Evolutionary conservation across 495 filamentous ascomycete genomes (phyloP).

Genomic region (Halenospora varia): DNA sequence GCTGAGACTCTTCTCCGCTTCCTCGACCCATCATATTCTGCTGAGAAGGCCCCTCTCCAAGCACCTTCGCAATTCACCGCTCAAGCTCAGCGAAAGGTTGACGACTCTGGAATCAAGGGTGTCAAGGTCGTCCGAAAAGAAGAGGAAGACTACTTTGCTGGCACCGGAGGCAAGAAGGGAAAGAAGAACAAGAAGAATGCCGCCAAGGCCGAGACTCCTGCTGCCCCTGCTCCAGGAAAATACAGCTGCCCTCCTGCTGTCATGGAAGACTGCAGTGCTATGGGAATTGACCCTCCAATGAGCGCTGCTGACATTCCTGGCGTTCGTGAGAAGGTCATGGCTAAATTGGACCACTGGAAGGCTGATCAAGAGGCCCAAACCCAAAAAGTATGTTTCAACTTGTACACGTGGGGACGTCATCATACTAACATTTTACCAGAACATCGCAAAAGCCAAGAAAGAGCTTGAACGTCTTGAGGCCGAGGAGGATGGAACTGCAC

Average conservation of each 20-base stretch:
- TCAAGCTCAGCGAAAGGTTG: slow-evolving; percentile 74
- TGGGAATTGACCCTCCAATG: slow-evolving; percentile 84
- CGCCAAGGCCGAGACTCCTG: slow-evolving; percentile 31
- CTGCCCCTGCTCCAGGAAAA: slow-evolving; percentile 48
- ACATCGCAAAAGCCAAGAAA: slow-evolving; percentile 70
- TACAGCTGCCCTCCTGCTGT: slow-evolving; percentile 87
- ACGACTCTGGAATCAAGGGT: slow-evolving; percentile 73
- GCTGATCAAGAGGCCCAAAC: slow-evolving; percentile 85
- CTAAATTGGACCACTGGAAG: slow-evolving; percentile 92
- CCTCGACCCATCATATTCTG: slow-evolving; percentile 75
- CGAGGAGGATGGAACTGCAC: slow-evolving; percentile 37
- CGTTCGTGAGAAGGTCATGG: slow-evolving; percentile 80
- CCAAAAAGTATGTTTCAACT: slow-evolving; percentile 64
- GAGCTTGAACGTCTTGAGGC: slow-evolving; percentile 60
- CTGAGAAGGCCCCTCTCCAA: slow-evolving; percentile 58
- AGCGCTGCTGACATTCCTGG: slow-evolving; percentile 74
- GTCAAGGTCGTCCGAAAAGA: slow-evolving; percentile 73
- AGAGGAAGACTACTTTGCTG: slow-evolving; percentile 84
- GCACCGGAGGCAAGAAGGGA: slow-evolving; percentile 81
- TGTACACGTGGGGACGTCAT: background rate
- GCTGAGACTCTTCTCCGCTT: slow-evolving; percentile 82
- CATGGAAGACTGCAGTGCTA: slow-evolving; percentile 79
- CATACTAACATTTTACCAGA: slow-evolving; percentile 48
- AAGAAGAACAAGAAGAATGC: slow-evolving; percentile 74
- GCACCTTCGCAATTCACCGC: slow-evolving; percentile 68